Evolutionary conservation across 306 rosid genomes (phyloP), one percentile per base, ranked within the genome.

Genomic region (peach (Prunus persica)): DNA sequence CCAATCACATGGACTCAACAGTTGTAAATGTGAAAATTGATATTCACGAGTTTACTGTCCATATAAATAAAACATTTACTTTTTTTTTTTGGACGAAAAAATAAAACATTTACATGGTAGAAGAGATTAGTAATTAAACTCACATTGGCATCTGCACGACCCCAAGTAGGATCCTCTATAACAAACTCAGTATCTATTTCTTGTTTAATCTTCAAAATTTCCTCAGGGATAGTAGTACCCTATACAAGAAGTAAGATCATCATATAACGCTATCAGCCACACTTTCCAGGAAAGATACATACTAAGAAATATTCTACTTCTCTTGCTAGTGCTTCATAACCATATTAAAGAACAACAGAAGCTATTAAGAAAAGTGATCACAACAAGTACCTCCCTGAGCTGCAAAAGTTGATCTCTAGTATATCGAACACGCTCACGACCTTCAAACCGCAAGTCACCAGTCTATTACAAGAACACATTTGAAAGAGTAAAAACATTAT

Each of bases 391-490:
- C 83, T 81, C 85, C 25, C 82, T 81, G 41, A 78, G 76, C 50
- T 81, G 83, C 76, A 81, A 46, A 51, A 84, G 76, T 75, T 78
- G 82, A 69, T 84, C 85, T 75, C 81, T 81, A 51, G 76, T 81
- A 69, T 84, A 84, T 52, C 66, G 74, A 45, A 78, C 79, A 38
- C 64, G 78, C 67, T 79, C 84, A 41, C 57, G 83, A 28, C 80
- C 88, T 81, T 84, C 85, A 65, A 83, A 83, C 67, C 75, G 78
- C 65, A 70, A 65, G 60, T 81, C 83, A 27, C 83, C 88, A 50
- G 65, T 65, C 85, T 84, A 32, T 72, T 7, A 79, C 61, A 68
- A 28, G 5, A 54, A 8, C 13, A 77, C 24, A 68, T 3, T 27
- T 5, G 47, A 28, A 69, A 77, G 32, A 32, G 58, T 58, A 11